Percentiles rank a stretch among this genome's conserved stretches.
Evolutionary conservation across 1,284 basidiomycete genomes (phyloP).

Genomic region (Earliella scabrosa): DNA sequence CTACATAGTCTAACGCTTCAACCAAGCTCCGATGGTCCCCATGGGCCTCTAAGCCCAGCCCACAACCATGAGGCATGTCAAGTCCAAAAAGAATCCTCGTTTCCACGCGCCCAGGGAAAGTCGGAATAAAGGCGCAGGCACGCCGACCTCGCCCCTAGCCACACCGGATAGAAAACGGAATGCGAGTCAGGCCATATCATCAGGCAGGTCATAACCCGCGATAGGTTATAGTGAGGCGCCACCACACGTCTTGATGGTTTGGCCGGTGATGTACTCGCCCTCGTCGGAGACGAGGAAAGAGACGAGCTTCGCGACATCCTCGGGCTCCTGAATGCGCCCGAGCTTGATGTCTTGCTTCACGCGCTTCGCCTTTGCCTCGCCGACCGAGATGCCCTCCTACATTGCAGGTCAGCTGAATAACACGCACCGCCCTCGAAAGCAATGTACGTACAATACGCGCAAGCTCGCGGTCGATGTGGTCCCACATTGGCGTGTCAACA

Average conservation of each 20-base stretch:
- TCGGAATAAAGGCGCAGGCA: slow-evolving; percentile 10
- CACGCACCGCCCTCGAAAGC: too few species aligned
- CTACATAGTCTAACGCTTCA: too few species aligned
- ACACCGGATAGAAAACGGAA: not conserved
- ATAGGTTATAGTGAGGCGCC: slow-evolving; percentile 32
- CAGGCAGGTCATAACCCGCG: not conserved
- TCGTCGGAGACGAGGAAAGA: slow-evolving; percentile 47
- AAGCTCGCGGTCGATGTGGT: slow-evolving; percentile 40
- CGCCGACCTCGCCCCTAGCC: slow-evolving; percentile 15
- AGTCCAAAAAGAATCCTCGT: not conserved
- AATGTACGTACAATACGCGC: slow-evolving; percentile 36
- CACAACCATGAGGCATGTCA: too few species aligned
- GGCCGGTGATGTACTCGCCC: slow-evolving; percentile 46
- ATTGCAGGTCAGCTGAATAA: too few species aligned
- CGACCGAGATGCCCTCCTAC: slow-evolving; percentile 34
- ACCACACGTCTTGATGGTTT: slow-evolving; percentile 41
- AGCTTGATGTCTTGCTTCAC: slow-evolving; percentile 38
- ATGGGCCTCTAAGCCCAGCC: too few species aligned
- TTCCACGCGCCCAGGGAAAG: not conserved
- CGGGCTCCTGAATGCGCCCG: slow-evolving; percentile 39
- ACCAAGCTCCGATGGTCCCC: too few species aligned
- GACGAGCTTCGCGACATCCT: slow-evolving; percentile 48
- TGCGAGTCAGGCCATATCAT: not conserved
- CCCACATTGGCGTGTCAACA: slow-evolving; percentile 42
- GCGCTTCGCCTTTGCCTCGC: slow-evolving; percentile 36